Evolutionary conservation across 148 eudicot species (phyloP), one percentile per base, ranked within the genome.

Genomic region (Chenopodium formosanum): DNA sequence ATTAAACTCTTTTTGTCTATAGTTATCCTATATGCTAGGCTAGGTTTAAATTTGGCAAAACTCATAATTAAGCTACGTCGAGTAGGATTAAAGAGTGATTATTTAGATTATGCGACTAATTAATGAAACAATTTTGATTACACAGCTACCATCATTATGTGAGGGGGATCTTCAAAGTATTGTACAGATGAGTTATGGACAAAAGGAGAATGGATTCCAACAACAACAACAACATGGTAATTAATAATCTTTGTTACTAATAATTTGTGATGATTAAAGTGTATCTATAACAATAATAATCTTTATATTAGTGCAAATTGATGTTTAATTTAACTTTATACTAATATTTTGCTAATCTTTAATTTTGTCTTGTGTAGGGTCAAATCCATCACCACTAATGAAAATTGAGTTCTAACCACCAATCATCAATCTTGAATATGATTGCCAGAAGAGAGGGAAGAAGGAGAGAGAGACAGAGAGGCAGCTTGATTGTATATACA

Each of bases 151-250:
- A 34, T 65, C 91, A 68, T 83, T 89, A 63, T 89, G 88, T 70
- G 94, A 93, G 75, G 97, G 90, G 69, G 99, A 94, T 58, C 86
- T 94, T 56, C 98, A 94, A 76, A 91, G 91, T 86, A 90, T 94
- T 75, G 91, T 95, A 47, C 90, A 92, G 47, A 95, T 89, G 94
- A 90, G 97, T 44, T 91, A 82, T 81, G 83, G 85, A 19, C 92
- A 87, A 76, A 87, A 85, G 52, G 83, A 83, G 48, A 79, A 81
- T 78, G 81, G 79, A 78, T 83, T 82, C 86, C 85, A 79, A 73
- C 73, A 85, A 84, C 84, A 81, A 72, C 63, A 62, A 79, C 87
- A 79, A 81, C 85, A 81, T 68, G 91, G 91, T 90, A 83, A 86
- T 63, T 22, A 65, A 77, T 6, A 34, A 31, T 7, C 25, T 6